Evolutionary conservation across 2,329 filamentous ascomycete genomes (phyloP), one percentile per base, ranked within the genome.

Genomic region (Fusarium tanahbumbuense): DNA sequence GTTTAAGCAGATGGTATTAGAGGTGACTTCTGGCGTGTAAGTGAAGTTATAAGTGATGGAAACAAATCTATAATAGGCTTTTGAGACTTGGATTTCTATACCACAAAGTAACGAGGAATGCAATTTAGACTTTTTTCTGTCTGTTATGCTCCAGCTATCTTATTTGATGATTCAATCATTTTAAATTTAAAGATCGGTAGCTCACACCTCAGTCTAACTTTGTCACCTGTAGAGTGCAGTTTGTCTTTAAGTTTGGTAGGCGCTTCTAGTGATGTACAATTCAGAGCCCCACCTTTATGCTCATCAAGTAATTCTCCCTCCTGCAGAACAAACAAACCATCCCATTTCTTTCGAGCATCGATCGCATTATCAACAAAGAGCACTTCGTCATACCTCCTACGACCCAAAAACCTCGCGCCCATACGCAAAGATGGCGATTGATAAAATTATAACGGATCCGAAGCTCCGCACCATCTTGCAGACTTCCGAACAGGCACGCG

Each of bases 401-500:
- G 16, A 41, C 11, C 34, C 25, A 9, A 20, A 23, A 15, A 32
- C 20, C 11, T 22, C 22, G n/a, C 23, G 25, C 10, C 32, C 25
- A 41, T n/a, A 27, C 34, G n/a, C 37, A 27, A 64, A 28, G 12
- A 82, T 83, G 81, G 76, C 79, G 13, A 75, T 82, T 73, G 80
- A 81, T 49, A 77, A 79, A 40, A 77, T 83, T 45, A 76, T 84
- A 59, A 80, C 76, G 23, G 82, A 84, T 57, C 77, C 81, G 16
- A 77, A 86, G 64, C 88, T 97, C 48, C 84, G 86, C 60, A 86
- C 89, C 8, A 91, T 93, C 49, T 85, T 97, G 50, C 84, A 90
- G 69, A 89, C 90, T 59, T 94, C 93, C n/a, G 86, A 87, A 60
- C 87, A 92, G 68, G 90, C 93, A 18, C 90, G 92, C 72, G 83